These are phyloP conservation scores for Naganishia antarctica DNA, from an alignment of 768 basidiomycete species.

Conservation along the genomic window DNA sequence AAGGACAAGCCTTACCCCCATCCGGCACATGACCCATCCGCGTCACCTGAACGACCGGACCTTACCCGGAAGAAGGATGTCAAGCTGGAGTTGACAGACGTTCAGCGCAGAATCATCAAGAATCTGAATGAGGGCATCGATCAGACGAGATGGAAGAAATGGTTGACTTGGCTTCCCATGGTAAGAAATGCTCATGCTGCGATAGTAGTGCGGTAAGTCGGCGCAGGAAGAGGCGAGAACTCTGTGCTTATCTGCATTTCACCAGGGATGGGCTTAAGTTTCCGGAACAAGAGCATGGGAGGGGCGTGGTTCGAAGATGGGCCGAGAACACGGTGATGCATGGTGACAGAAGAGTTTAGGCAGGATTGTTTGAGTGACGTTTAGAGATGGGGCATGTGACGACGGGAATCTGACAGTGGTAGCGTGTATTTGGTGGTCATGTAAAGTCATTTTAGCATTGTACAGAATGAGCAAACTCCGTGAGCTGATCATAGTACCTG, in stretches of 20 bases:
- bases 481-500: no score
- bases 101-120: not conserved
- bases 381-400: no score
- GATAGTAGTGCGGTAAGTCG: conserved; percentile 38
- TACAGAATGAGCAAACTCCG: no score
- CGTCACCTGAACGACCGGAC: conserved; percentile 9
- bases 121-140: not conserved
- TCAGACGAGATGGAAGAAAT: not conserved
- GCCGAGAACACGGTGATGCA: conserved; percentile 29
- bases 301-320: conserved; percentile 37
- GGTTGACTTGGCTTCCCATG: conserved; percentile 39
- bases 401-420: no score
- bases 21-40: conserved; percentile 7
- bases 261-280: conserved; percentile 36
- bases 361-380: no score
- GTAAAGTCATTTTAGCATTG: no score
- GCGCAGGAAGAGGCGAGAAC: not conserved
- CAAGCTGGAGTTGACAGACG: conserved; percentile 4
- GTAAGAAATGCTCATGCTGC: conserved; percentile 40
- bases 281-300: conserved; percentile 36
- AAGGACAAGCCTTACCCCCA: conserved; percentile 9
- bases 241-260: not conserved
- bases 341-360: conserved; percentile 3
- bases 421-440: no score
- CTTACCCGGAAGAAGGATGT: conserved; percentile 16